A percentile compares a stretch with the other conserved stretches of the same genome.
Conservation (phyloP, 2,329 filamentous ascomycete species). For the Penicillium sp. region DNA sequence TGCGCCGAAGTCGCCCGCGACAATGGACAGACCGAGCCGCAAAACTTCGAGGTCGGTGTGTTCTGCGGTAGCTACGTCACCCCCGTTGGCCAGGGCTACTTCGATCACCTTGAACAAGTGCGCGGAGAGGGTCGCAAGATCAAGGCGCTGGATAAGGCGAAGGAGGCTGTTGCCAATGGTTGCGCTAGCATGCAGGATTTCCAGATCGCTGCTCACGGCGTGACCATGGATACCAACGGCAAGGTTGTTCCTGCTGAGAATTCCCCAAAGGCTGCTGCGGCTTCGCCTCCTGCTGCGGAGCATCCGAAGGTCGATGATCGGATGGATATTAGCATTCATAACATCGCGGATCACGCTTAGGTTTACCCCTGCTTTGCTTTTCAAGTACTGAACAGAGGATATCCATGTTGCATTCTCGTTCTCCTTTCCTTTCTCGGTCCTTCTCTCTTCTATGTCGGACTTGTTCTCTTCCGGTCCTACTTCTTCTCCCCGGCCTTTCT, state of each 20-base stretch:
- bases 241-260: conserved; percentile 58
- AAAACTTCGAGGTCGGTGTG: conserved; percentile 85
- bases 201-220: conserved; percentile 65
- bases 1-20: conserved; percentile 69
- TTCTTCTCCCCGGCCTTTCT: conserved; percentile 1
- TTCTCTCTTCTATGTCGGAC: neutral
- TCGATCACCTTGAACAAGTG: conserved; percentile 74
- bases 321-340: conserved; percentile 67
- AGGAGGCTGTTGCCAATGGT: conserved; percentile 67
- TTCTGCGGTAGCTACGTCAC: conserved; percentile 90
- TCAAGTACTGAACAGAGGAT: too few species aligned
- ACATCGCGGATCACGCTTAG: conserved; percentile 53
- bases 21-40: conserved; percentile 58
- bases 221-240: conserved; percentile 60
- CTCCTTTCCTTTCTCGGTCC: neutral
- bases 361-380: too few species aligned
- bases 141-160: conserved; percentile 67
- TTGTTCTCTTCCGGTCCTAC: neutral
- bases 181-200: conserved; percentile 64
- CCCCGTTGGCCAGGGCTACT: conserved; percentile 76
- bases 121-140: conserved; percentile 71
- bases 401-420: neutral
- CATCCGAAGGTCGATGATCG: conserved; percentile 51
- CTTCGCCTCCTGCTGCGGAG: conserved; percentile 31
- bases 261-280: conserved; percentile 27